These are phyloP conservation scores for Fulvia fulva DNA, from an alignment of 2,329 filamentous ascomycete genomes.

Conservation along the genomic window DNA sequence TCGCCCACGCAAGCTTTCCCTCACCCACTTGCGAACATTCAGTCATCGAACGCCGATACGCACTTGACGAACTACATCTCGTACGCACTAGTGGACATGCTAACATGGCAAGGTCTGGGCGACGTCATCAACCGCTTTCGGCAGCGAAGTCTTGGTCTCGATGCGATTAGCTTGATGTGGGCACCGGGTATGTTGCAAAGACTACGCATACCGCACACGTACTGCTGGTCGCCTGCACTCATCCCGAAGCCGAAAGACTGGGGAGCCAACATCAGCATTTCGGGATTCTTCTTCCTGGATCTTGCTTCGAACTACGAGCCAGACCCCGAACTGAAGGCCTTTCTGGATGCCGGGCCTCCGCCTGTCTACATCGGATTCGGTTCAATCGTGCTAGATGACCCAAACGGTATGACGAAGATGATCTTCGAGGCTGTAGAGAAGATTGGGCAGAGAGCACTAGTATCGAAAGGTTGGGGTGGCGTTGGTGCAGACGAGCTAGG, in stretches of 20 bases:
- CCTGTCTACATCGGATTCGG: constrained; percentile 82
- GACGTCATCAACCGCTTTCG: constrained; percentile 89
- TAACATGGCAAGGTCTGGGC: constrained; percentile 89
- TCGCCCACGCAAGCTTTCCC: constrained; percentile 80
- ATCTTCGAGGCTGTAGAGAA: constrained; percentile 66
- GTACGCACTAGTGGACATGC: constrained; percentile 81
- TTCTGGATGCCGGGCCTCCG: constrained; percentile 64
- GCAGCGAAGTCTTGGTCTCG: constrained; percentile 67
- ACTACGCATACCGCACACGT: constrained; percentile 77
- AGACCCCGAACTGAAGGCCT: constrained; percentile 59
- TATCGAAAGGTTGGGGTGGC: constrained; percentile 54
- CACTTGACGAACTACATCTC: constrained; percentile 78
- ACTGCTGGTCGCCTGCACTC: constrained; percentile 82
- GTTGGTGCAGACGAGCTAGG: constrained; percentile 40
- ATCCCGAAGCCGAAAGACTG: constrained; percentile 78
- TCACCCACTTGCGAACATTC: constrained; percentile 79
- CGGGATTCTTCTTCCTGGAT: constrained; percentile 73
- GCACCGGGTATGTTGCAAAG: constrained; percentile 75
- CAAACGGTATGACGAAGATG: constrained; percentile 63
- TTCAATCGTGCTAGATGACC: constrained; percentile 76
- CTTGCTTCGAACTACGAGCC: constrained; percentile 64
- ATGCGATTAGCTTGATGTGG: constrained; percentile 74
- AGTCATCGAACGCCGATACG: constrained; percentile 69
- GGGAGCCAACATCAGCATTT: constrained; percentile 65
- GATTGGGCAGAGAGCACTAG: constrained; percentile 49